Evolutionary conservation across 1,284 basidiomycete species (phyloP), one percentile per base, ranked within the genome.

Genomic region (Irpex sp.): DNA sequence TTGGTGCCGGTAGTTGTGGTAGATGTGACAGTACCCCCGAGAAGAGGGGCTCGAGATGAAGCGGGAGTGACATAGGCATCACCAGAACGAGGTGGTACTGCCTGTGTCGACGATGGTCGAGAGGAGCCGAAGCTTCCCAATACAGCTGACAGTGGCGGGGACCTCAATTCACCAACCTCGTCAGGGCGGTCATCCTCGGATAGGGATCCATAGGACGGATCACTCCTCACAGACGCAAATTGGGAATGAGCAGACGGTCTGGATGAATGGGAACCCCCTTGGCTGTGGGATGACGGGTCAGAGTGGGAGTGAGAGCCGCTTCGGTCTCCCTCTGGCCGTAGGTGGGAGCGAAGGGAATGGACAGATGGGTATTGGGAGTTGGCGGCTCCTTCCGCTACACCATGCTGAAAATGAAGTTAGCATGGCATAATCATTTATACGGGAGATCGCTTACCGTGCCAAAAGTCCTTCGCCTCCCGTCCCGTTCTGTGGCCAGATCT

Each of bases 321-420:
- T 49, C 79, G 78, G 33, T 71, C 73, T 1, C 80, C 75, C 46
- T 72, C 66, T 0, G 84, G 82, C 66, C 76, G 77, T 17, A 86
- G 71, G 63, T 82, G 81, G 0, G 85, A 86, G 33, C 76, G 78
- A 77, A 83, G 80, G 0, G 87, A 88, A 68, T 86, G 82, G 15
- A 89, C 69, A 1, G 87, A 89, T 33, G 80, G 84, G 66, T 81
- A 78, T 67, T 89, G 85, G 31, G 88, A 87, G n/a, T 55, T 65
- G 0, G 77, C 77, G 37, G 69, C 71, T 37, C 79, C 78, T 58
- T 83, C 77, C 46, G 82, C 71, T 59, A 82, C 71, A 69, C 76
- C 72, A 11, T 79, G 78, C 78, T 78, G 63, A 58, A 49, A 43
- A 9, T 15, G 31, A 55, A 33, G 39, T 59, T 54, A 57, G 43